These are phyloP conservation scores for Ascochyta fabae DNA, from an alignment of 2,329 filamentous ascomycete genomes.

Conservation along the genomic window DNA sequence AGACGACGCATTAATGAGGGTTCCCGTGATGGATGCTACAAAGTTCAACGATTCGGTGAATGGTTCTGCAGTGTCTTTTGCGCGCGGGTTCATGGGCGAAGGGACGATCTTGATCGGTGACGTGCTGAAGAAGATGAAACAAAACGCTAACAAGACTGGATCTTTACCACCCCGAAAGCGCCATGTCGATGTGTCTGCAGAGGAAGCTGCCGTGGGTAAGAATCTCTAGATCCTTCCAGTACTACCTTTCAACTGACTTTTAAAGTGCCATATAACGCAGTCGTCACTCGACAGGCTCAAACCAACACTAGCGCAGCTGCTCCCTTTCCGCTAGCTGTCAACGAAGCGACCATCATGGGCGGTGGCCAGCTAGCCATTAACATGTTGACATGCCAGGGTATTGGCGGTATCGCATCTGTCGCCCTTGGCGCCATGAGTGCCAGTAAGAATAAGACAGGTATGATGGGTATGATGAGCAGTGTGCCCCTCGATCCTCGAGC, in stretches of 20 bases:
- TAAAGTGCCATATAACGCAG: constrained; percentile 18
- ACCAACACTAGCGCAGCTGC: neutral
- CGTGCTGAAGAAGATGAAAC: constrained; percentile 26
- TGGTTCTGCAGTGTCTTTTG: constrained; percentile 35
- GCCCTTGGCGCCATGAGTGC: constrained; percentile 26
- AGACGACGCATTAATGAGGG: constrained; percentile 23
- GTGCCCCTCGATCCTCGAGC: constrained; percentile 28
- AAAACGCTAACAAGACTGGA: constrained; percentile 7
- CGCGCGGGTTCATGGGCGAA: constrained; percentile 33
- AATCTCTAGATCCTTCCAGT: neutral
- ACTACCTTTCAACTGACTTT: constrained; percentile 1
- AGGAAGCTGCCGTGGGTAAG: constrained; percentile 27
- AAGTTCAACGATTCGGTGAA: constrained; percentile 37
- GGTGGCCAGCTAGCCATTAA: constrained; percentile 27
- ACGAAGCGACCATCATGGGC: constrained; percentile 25
- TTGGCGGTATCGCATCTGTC: constrained; percentile 34
- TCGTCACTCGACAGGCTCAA: constrained; percentile 22
- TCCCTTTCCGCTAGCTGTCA: constrained; percentile 25
- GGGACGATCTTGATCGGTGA: constrained; percentile 33
- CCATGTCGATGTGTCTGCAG: neutral
- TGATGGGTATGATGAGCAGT: constrained; percentile 3
- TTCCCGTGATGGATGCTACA: constrained; percentile 25
- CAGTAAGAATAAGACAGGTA: constrained; percentile 17
- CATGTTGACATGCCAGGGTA: constrained; percentile 34
- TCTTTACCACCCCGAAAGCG: constrained; percentile 4